Conservation (phyloP, 78 protist genomes). For the Andalucia godoyi region DNA sequence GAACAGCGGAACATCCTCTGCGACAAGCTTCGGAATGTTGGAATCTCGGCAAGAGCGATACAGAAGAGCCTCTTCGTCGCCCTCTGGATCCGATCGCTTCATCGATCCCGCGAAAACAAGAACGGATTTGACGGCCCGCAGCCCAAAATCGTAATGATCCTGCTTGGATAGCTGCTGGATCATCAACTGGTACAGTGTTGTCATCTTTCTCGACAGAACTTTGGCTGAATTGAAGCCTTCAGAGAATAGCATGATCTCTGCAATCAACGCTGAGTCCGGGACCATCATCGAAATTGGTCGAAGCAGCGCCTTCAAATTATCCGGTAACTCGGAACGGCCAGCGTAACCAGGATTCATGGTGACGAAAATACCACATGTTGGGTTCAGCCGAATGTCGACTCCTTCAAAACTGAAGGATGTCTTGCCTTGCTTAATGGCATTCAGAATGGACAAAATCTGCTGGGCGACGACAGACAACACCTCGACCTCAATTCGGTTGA, state of each 20-base stretch:
- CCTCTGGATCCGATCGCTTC: conserved; percentile 11
- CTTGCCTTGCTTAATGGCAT: conserved; percentile 23
- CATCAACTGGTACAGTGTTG: conserved; percentile 54
- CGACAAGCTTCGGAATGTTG: conserved; percentile 58
- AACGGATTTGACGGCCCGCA: conserved; percentile 62
- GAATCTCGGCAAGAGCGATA: conserved; percentile 42
- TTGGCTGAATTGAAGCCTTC: conserved; percentile 62
- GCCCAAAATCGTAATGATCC: conserved; percentile 72
- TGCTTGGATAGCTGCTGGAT: conserved; percentile 66
- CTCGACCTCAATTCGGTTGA: conserved; percentile 61
- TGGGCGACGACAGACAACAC: conserved; percentile 75
- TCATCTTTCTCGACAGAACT: conserved; percentile 46
- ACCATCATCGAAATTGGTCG: conserved; percentile 79
- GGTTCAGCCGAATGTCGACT: conserved; percentile 31
- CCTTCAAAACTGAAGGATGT: conserved; percentile 43
- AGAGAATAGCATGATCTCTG: conserved; percentile 62
- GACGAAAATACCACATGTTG: conserved; percentile 59
- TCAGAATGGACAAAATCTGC: conserved; percentile 57
- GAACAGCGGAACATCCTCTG: conserved; percentile 51
- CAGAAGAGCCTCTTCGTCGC: conserved; percentile 34
- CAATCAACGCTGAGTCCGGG: conserved; percentile 69
- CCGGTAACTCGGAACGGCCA: conserved; percentile 79
- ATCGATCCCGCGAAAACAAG: conserved; percentile 58
- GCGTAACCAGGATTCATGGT: conserved; percentile 87
- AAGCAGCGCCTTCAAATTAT: conserved; percentile 69